Percentiles rank a stretch among this genome's conserved stretches.
Conservation (phyloP, 2,329 filamentous ascomycete genomes). For the Paecilomyces formosus region DNA sequence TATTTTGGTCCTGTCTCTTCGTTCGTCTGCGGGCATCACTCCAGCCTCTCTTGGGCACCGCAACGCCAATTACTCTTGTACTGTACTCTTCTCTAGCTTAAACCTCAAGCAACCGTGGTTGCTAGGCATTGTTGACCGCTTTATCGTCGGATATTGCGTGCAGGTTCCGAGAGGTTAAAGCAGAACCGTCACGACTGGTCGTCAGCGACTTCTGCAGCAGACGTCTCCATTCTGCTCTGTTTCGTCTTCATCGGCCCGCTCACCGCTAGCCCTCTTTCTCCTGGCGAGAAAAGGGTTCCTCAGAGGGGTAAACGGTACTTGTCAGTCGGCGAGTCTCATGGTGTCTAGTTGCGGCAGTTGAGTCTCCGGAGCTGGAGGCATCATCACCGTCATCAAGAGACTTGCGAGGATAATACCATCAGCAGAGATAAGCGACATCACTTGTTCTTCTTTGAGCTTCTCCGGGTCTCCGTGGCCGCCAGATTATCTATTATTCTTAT, state of each 20-base stretch:
- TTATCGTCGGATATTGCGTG: neutral
- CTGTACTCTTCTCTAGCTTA: neutral
- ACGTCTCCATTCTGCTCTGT: neutral
- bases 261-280: neutral
- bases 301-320: neutral
- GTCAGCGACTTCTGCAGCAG: neutral
- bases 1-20: neutral
- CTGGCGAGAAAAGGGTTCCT: neutral
- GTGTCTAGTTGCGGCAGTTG: neutral
- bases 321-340: neutral
- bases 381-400: neutral
- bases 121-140: neutral
- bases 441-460: neutral
- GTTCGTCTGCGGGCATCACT: neutral
- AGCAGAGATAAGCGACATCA: neutral
- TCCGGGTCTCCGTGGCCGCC: too few species aligned
- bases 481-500: neutral
- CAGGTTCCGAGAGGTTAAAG: neutral
- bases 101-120: neutral
- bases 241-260: neutral
- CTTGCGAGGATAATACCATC: neutral
- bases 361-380: neutral
- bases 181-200: neutral
- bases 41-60: neutral
- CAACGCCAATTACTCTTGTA: neutral